These are phyloP conservation scores for Solanum ossicruentum DNA, from an alignment of 257 asterid species.

Conservation along the genomic window DNA sequence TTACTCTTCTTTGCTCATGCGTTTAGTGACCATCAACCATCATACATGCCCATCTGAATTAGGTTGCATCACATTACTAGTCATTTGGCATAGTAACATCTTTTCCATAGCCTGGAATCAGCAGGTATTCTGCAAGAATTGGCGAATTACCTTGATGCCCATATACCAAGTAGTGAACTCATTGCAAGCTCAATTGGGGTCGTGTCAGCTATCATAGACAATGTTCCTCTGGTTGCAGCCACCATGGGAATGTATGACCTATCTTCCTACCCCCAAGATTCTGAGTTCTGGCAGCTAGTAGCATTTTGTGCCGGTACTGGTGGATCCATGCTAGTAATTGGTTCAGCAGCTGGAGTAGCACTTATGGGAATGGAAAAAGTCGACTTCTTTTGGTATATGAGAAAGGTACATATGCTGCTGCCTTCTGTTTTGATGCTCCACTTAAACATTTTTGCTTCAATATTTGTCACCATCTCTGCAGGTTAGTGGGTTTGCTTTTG, in stretches of 20 bases:
- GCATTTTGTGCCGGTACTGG: constrained; percentile 97
- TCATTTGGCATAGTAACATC: neutral
- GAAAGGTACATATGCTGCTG: constrained; percentile 42
- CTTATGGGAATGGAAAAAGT: constrained; percentile 97
- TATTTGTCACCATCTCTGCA: constrained; percentile 14
- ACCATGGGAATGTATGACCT: constrained; percentile 97
- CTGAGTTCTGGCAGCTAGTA: constrained; percentile 93
- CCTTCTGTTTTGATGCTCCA: neutral
- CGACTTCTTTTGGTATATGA: constrained; percentile 90
- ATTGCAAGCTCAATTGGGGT: constrained; percentile 89
- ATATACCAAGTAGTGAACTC: constrained; percentile 51
- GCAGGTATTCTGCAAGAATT: constrained; percentile 85
- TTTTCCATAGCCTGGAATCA: constrained; percentile 67
- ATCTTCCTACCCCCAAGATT: constrained; percentile 67
- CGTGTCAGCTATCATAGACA: constrained; percentile 87
- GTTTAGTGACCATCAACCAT: neutral
- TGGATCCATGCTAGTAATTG: constrained; percentile 88
- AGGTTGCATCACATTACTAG: neutral
- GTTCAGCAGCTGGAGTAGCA: constrained; percentile 98
- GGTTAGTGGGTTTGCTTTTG: constrained; percentile 98
- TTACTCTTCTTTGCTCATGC: neutral
- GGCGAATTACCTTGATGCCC: constrained; percentile 86
- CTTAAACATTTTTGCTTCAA: neutral
- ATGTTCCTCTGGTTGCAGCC: constrained; percentile 94
- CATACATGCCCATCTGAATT: neutral